phyloP scores from a whole-genome alignment of 202 grass and related monocot species.

The Carex arenaria region DNA sequence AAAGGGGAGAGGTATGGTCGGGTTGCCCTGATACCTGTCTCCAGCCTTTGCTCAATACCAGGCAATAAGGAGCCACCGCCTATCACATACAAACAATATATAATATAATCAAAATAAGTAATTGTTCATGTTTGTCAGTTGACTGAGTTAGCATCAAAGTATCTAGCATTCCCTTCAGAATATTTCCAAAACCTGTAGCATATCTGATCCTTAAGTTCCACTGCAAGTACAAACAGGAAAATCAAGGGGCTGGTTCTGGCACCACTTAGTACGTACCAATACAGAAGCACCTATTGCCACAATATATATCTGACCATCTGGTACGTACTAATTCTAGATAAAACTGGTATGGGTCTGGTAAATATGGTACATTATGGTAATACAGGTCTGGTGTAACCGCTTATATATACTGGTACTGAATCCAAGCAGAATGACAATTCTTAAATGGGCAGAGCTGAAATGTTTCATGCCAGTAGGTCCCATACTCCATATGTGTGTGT shows the following conservation, averaged over 20 bases:
- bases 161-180: neutral
- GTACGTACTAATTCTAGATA: neutral
- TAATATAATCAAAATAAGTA: neutral
- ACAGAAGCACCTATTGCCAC: neutral
- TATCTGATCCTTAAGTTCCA: neutral
- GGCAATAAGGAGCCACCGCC: slow-evolving; percentile 65
- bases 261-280: neutral
- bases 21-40: slow-evolving; percentile 64
- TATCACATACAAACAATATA: neutral
- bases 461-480: neutral
- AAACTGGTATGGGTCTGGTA: neutral
- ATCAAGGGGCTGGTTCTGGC: neutral
- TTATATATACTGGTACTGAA: neutral
- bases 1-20: slow-evolving; percentile 67
- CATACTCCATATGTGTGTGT: neutral
- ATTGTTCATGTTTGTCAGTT: neutral
- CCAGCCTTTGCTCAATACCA: slow-evolving; percentile 68
- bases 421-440: neutral
- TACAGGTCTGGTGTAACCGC: neutral
- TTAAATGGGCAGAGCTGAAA: neutral
- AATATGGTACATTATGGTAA: neutral
- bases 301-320: neutral
- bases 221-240: neutral
- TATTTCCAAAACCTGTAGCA: neutral
- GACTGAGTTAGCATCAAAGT: neutral